Base-by-base conservation (phyloP, 23 red algal genomes). In the Chondrus crispus region DNA sequence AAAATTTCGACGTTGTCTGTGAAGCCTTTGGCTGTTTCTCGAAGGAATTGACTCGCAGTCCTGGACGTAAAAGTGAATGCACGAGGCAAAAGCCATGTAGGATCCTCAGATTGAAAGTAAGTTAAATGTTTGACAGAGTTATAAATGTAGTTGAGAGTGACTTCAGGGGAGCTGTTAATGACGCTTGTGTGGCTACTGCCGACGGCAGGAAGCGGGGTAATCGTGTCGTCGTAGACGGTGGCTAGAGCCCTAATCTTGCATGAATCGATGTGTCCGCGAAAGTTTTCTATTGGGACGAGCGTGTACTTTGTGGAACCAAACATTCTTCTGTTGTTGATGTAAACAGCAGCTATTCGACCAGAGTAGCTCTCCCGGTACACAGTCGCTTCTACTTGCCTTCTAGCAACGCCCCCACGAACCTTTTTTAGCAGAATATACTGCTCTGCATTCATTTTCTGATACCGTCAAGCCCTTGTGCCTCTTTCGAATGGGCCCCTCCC, bases 81-180 rank as follows among this genome's bases (percentile, higher is more conserved):
- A 18, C 57, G 40, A n/a, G 82, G 60, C 9, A 73, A 73, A 46
- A 86, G 54, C 57, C 80, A 45, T 11, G 60, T 63, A 46, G 82
- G 82, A 52, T 86, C 82, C 37, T 86, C 58, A 10, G 82, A 68
- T 33, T 86, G 54, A 3, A 86, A n/a, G 40, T 39, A 20, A 73
- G 54, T 86, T 0, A 51, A 20, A 46, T 86, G 19, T 13, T 19
- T 32, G 14, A 86, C 12, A 18, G 42, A 47, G 20, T 10, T 14
- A 5, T 51, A n/a, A 19, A 73, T 32, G 40, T 69, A 45, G 2
- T 45, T 20, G 0, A 70, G 37, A 29, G 47, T 86, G 20, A 55
- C n/a, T n/a, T n/a, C n/a, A n/a, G n/a, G n/a, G n/a, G n/a, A n/a
- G n/a, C n/a, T n/a, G n/a, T n/a, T n/a, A n/a, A n/a, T n/a, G n/a